Conservation (phyloP, 2,329 filamentous ascomycete species). For the Nakataea oryzae region DNA sequence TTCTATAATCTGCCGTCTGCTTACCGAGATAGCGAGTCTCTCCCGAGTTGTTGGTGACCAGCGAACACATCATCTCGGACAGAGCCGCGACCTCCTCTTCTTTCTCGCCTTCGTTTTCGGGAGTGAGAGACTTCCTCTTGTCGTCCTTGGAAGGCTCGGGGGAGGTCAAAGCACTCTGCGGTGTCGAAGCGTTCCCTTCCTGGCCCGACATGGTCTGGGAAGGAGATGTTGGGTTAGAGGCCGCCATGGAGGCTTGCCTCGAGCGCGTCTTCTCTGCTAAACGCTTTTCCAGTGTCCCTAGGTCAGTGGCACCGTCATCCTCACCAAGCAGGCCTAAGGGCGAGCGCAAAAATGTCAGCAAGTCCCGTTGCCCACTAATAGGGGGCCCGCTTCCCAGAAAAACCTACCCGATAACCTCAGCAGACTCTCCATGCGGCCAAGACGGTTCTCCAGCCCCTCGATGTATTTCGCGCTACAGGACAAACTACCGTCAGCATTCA, state of each 20-base stretch:
- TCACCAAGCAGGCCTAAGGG: slow-evolving; percentile 62
- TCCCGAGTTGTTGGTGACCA: slow-evolving; percentile 89
- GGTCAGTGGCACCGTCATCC: slow-evolving; percentile 78
- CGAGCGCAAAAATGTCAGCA: background rate
- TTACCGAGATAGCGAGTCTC: slow-evolving; percentile 93
- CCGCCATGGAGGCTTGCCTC: slow-evolving; percentile 36
- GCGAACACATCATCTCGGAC: slow-evolving; percentile 97
- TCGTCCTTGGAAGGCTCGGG: slow-evolving; percentile 32
- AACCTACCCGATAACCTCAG: slow-evolving; percentile 64
- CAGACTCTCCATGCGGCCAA: slow-evolving; percentile 92
- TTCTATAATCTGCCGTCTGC: slow-evolving; percentile 11
- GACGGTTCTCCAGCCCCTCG: slow-evolving; percentile 85
- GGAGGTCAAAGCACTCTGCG: slow-evolving; percentile 44
- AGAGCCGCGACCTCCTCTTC: slow-evolving; percentile 73
- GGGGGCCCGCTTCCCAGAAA: background rate
- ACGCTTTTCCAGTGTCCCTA: slow-evolving; percentile 78
- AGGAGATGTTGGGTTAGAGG: slow-evolving; percentile 41
- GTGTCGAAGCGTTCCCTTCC: slow-evolving; percentile 32
- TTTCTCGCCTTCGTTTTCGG: slow-evolving; percentile 30
- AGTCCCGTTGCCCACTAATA: background rate
- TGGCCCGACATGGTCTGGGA: slow-evolving; percentile 32
- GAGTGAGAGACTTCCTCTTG: slow-evolving; percentile 18
- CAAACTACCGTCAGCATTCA: background rate
- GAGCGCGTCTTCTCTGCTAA: slow-evolving; percentile 46
- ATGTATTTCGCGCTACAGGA: slow-evolving; percentile 81